Base-by-base conservation (phyloP, 352 stramenopile genomes). In the Globisporangium perplexum region DNA sequence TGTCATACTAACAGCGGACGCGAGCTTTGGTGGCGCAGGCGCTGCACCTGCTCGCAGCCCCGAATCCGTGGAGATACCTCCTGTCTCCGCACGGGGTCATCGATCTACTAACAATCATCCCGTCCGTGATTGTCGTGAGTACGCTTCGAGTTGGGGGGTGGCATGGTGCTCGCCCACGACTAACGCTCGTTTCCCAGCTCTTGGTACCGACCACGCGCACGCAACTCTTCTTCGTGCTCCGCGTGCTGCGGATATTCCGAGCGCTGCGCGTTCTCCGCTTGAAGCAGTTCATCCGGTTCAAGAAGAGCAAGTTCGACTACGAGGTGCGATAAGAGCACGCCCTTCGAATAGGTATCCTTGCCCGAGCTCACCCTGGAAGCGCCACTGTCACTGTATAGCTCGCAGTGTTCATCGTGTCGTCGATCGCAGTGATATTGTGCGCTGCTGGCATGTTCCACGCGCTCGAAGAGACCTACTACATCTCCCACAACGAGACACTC, bases 291-390 rank as follows among this genome's bases (percentile, higher is more conserved):
- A 70, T 87, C 31, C 62, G 66, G 22, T 81, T 83, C 43, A 81
- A 81, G 54, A 81, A 83, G 35, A 72, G 82, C 42, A 73, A 77
- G 0, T 89, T 87, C 53, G 77, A 89, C 55, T 89, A 89, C 55
- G 78, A 89, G 68, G 76, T 87, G 47, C 15, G 44, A 30, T 26
- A 3, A 10, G 7, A 8, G 5, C 28, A 20, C 15, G 18, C 4
- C 35, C 31, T 31, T n/a, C 6, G 26, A 8, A 4, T 41, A 14
- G 6, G 8, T 35, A 12, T 14, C 30, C 1, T 11, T 3, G 8
- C 30, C 3, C 7, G 2, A 10, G 30, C 30, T 35, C 30, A 35
- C 12, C 15, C 8, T 7, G 4, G 33, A 18, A 23, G 17, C 44
- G 39, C 23, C 36, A 5, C 5, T 41, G 11, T 47, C 11, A 0